Evolutionary conservation across 345 rosid genomes (phyloP), one percentile per base, ranked within the genome.

Genomic region (Stellera chamaejasme): DNA sequence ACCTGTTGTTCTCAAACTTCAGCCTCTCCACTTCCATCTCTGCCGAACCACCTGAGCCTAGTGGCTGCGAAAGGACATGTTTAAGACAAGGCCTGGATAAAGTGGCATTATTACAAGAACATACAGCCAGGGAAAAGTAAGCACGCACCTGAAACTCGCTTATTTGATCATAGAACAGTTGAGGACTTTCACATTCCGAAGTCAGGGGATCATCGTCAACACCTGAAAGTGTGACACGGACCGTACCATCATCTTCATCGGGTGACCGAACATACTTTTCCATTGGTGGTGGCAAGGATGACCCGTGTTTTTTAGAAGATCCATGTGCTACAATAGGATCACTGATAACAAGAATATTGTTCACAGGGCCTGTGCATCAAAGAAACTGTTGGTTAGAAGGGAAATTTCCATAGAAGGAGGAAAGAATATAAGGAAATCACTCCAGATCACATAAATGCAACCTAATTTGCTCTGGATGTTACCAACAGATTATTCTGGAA

Each of bases 11-110:
- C 50, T 82, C 90, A 45, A 58, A 72, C 81, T 82, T 85, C 59
- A 82, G 52, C 64, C 74, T 83, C 68, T 80, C 89, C 63, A 73
- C 60, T 71, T 83, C 95, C 60, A 82, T 77, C 73, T 88, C 87
- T 23, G 77, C 69, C 45, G 90, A 88, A 28, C 82, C 82, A 39
- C 76, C 65, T 55, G 82, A 72, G 27, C 81, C 82, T 61, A 64
- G 79, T 77, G 63, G 69, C 92, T 81, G 80, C 58, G 11, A 46
- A 53, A 25, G 45, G 57, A 5, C 1, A 19, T 27, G 27, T 3
- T 11, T 0, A 26, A 19, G 11, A 27, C 14, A 10, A 43, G 2
- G 27, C 8, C 39, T 2, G 15, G 41, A 43, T 9, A 6, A 13
- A 36, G 23, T 15, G 23, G 11, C 11, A 15, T 27, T 50, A 44